Evolutionary conservation across 768 basidiomycete genomes (phyloP).

Genomic region (Botryobasidium botryosum): DNA sequence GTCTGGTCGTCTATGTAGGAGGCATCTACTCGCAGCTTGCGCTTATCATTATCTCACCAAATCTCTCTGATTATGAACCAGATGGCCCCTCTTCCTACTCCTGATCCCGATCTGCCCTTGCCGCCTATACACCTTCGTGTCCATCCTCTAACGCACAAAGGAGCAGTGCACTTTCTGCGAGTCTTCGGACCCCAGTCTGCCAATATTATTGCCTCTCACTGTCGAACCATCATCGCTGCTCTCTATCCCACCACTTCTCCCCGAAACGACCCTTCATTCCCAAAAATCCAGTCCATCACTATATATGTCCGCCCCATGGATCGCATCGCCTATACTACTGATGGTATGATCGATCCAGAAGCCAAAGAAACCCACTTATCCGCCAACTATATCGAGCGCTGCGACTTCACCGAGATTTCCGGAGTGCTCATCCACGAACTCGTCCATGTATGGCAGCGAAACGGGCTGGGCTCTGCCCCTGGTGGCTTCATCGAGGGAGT

Average conservation of each 20-base stretch:
- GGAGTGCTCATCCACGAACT: conserved; percentile 5
- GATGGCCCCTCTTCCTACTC: background rate
- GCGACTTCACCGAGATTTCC: background rate
- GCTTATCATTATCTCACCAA: background rate
- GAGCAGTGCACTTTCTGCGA: background rate
- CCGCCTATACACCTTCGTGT: background rate
- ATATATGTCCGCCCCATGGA: background rate
- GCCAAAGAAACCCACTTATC: background rate
- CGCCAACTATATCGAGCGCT: background rate
- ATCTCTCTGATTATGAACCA: background rate
- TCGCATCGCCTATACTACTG: background rate
- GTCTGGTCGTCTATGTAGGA: background rate
- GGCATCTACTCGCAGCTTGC: background rate
- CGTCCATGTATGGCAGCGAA: conserved; percentile 2
- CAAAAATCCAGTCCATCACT: background rate
- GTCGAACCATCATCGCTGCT: background rate
- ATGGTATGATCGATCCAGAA: background rate
- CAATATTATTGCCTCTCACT: background rate
- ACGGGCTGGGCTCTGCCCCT: background rate
- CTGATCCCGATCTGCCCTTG: background rate
- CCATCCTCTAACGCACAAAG: background rate
- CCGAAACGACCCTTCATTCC: background rate
- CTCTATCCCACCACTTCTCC: background rate
- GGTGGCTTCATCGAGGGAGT: conserved; percentile 3
- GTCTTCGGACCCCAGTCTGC: background rate